Conservation (phyloP, 768 basidiomycete species). For the Suillus cothurnatus region DNA sequence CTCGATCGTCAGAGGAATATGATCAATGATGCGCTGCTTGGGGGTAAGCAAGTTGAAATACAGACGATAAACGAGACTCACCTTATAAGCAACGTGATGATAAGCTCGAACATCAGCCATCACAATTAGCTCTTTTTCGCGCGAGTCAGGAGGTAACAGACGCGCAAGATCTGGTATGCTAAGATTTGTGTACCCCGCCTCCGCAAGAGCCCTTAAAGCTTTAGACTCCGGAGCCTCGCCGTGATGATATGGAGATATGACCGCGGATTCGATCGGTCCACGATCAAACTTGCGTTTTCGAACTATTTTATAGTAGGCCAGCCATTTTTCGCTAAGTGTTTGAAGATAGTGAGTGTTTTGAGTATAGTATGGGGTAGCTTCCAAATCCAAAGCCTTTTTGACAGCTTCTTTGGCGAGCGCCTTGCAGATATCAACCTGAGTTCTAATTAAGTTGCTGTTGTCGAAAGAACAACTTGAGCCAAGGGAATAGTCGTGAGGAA, state of each 20-base stretch:
- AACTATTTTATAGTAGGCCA: conserved; percentile 15
- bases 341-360: conserved; percentile 24
- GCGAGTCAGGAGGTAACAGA: conserved; percentile 22
- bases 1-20: conserved; percentile 53
- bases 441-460: conserved; percentile 29
- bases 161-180: conserved; percentile 19
- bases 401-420: conserved; percentile 29
- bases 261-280: too few species aligned
- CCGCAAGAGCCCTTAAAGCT: conserved; percentile 33
- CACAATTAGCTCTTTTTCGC: conserved; percentile 42
- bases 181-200: conserved; percentile 29
- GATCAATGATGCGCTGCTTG: conserved; percentile 55
- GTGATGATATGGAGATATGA: too few species aligned
- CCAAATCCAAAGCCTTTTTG: conserved; percentile 38
- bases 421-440: conserved; percentile 31
- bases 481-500: neutral
- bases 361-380: conserved; percentile 41
- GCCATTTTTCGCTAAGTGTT: conserved; percentile 18
- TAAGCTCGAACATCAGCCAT: conserved; percentile 54
- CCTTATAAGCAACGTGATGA: conserved; percentile 52
- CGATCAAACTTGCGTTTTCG: neutral
- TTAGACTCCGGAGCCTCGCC: neutral
- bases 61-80: conserved; percentile 20
- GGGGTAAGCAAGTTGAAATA: neutral
- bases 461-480: conserved; percentile 10